These are phyloP conservation scores for Paraphaeosphaeria sporulosa DNA, from an alignment of 2,329 filamentous ascomycete species.

Conservation along the genomic window DNA sequence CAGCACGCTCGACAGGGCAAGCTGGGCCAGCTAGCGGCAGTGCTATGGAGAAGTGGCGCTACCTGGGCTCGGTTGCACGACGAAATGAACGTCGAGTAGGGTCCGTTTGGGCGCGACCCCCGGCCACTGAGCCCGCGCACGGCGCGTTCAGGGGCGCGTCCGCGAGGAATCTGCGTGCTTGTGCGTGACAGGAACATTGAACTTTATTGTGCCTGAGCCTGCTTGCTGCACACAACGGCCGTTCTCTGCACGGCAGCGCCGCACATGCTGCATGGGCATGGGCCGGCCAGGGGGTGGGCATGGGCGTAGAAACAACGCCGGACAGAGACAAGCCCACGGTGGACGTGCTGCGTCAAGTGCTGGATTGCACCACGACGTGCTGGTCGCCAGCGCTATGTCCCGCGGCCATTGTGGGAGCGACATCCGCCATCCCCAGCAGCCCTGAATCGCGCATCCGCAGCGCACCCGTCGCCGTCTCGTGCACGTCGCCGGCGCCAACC, in stretches of 20 bases:
- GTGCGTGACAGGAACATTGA: constrained; percentile 7
- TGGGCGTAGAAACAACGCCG: neutral
- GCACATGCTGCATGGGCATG: too few relatives aligned
- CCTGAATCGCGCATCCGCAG: constrained; percentile 33
- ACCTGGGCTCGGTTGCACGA: constrained; percentile 45
- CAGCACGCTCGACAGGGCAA: constrained; percentile 27
- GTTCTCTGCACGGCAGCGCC: neutral
- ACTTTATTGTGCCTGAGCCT: constrained; percentile 18
- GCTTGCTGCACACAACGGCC: constrained; percentile 14
- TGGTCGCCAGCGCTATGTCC: constrained; percentile 1
- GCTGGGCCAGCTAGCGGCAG: constrained; percentile 43
- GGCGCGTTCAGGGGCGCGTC: constrained; percentile 36
- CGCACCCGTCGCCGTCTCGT: constrained; percentile 19
- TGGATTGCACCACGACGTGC: constrained; percentile 22
- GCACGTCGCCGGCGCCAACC: constrained; percentile 10
- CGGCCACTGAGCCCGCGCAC: constrained; percentile 25
- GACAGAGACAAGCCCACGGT: too few relatives aligned
- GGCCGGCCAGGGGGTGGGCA: too few relatives aligned
- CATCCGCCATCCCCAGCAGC: constrained; percentile 21
- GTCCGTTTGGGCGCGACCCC: constrained; percentile 20
- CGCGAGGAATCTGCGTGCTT: constrained; percentile 28
- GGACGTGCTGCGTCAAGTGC: neutral
- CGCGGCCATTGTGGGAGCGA: constrained; percentile 9
- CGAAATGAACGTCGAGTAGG: constrained; percentile 42
- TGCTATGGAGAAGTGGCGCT: constrained; percentile 32